Evolutionary conservation across 129 eudicot genomes (phyloP).

Genomic region (Dittrichia graveolens): DNA sequence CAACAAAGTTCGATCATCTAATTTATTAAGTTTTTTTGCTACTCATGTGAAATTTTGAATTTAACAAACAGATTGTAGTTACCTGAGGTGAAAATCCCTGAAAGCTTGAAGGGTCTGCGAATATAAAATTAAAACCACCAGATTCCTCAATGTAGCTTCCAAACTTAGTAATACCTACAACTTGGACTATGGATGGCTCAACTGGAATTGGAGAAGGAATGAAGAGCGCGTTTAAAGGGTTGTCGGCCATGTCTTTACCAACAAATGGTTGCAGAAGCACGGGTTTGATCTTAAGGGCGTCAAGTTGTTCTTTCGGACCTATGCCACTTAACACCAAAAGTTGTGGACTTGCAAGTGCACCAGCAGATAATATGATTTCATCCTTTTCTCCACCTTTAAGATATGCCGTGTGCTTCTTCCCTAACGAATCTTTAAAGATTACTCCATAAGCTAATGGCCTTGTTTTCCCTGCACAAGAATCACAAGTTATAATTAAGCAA

Average conservation of each 20-base stretch:
- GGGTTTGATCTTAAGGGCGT: background rate
- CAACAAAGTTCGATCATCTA: background rate
- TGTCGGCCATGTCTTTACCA: background rate
- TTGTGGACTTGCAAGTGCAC: constrained; percentile 12
- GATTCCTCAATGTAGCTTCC: constrained; percentile 7
- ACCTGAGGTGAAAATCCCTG: constrained; percentile 12
- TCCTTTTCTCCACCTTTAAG: background rate
- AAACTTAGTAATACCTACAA: constrained; percentile 1
- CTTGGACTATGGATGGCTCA: background rate
- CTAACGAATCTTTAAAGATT: no score
- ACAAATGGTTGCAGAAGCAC: background rate
- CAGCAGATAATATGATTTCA: constrained; percentile 10
- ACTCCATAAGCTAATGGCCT: constrained; percentile 9
- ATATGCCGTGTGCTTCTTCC: constrained; percentile 8
- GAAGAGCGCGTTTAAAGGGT: no score
- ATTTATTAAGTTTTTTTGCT: no score
- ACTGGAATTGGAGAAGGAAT: background rate
- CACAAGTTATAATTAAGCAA: background rate
- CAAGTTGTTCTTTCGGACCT: background rate
- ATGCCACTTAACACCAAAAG: background rate
- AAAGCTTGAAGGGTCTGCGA: background rate
- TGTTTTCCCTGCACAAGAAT: background rate
- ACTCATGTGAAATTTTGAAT: no score
- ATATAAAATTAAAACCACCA: background rate
- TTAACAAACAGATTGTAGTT: background rate